Evolutionary conservation across 2,329 filamentous ascomycete species (phyloP).

Genomic region (Cyphellophora europaea): DNA sequence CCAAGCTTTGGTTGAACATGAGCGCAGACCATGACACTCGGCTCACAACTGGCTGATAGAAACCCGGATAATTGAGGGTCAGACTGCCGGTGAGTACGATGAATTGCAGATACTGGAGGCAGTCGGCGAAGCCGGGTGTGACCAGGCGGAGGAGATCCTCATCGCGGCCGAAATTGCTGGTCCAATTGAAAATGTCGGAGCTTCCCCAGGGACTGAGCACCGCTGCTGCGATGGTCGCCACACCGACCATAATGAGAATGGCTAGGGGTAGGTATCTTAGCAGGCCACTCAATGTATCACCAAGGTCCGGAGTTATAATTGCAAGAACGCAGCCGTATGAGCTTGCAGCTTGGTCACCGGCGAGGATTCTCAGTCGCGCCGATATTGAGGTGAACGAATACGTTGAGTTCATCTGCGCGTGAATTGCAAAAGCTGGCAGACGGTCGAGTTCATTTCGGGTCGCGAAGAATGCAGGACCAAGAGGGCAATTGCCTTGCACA

Average conservation of each 20-base stretch:
- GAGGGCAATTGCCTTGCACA: conserved; percentile 57
- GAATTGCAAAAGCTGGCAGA: conserved; percentile 65
- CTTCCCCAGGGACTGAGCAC: conserved; percentile 93
- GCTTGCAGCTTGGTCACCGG: conserved; percentile 56
- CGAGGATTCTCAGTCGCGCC: conserved; percentile 62
- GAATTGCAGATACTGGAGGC: conserved; percentile 94
- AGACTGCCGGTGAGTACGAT: conserved; percentile 78
- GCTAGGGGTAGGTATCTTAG: conserved; percentile 68
- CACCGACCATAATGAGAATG: conserved; percentile 67
- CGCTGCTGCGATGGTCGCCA: conserved; percentile 74
- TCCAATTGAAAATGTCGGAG: conserved; percentile 84
- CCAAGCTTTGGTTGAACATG: conserved; percentile 88
- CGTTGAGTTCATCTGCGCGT: conserved; percentile 65
- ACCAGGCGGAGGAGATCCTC: conserved; percentile 84
- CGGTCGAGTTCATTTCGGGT: conserved; percentile 41
- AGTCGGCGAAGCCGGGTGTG: conserved; percentile 93
- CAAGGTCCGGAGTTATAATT: conserved; percentile 76
- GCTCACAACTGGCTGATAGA: conserved; percentile 84
- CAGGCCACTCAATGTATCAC: conserved; percentile 55
- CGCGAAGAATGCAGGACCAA: conserved; percentile 61
- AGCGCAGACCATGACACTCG: conserved; percentile 80
- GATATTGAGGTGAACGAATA: conserved; percentile 81
- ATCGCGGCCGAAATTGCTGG: conserved; percentile 94
- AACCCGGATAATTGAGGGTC: conserved; percentile 83
- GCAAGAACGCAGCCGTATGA: conserved; percentile 71